phyloP scores from a whole-genome alignment of 345 rosid species.

The Viola odorata region DNA sequence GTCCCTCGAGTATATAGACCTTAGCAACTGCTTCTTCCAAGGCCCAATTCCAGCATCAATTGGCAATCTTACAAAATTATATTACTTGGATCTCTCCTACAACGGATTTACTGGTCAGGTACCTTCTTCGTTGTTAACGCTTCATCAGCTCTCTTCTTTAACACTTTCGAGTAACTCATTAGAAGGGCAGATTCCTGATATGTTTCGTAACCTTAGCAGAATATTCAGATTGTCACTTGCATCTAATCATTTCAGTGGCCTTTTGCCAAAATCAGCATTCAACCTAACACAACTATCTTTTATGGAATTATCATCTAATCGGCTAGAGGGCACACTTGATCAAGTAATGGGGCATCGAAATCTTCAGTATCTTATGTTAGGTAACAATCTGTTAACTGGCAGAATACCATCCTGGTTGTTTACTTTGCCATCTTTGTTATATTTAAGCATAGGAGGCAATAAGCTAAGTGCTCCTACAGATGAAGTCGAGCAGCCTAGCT shows the following conservation, averaged over 20 bases:
- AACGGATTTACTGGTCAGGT: neutral
- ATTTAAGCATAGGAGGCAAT: conserved; percentile 4
- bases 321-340: too few species aligned
- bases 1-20: neutral
- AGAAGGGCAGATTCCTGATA: too few species aligned
- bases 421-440: conserved; percentile 4
- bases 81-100: neutral
- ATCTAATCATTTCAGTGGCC: neutral
- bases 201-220: too few species aligned
- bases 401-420: conserved; percentile 11
- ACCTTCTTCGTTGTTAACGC: neutral
- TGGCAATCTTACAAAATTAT: conserved; percentile 3
- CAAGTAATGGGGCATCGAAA: too few species aligned
- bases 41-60: conserved; percentile 7
- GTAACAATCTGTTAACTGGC: too few species aligned
- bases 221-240: neutral
- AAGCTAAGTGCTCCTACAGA: conserved; percentile 3
- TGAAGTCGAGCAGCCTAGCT: neutral
- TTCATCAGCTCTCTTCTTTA: too few species aligned
- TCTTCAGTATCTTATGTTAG: too few species aligned
- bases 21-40: neutral
- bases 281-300: too few species aligned
- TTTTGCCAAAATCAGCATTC: neutral
- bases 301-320: too few species aligned
- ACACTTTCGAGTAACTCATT: too few species aligned